Conservation (phyloP, 2,329 filamentous ascomycete genomes). For the Cordyceps farinosa region DNA sequence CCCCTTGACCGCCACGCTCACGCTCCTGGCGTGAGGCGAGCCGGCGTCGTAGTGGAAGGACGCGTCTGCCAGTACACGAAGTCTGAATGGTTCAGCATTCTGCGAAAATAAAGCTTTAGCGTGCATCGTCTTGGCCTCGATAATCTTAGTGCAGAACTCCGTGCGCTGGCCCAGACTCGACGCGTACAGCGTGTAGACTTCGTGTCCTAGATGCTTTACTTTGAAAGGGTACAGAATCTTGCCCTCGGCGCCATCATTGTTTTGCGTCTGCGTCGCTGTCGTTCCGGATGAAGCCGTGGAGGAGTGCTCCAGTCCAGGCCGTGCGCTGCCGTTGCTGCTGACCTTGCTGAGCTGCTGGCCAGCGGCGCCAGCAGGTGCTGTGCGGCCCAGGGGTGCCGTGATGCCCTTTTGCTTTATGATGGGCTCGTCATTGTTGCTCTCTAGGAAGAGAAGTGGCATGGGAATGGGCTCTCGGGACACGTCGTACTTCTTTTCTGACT, state of each 20-base stretch:
- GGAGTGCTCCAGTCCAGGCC: conserved; percentile 62
- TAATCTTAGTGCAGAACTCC: conserved; percentile 92
- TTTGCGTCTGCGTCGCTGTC: conserved; percentile 38
- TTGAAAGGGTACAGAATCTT: conserved; percentile 91
- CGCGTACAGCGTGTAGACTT: conserved; percentile 88
- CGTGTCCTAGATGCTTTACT: conserved; percentile 91
- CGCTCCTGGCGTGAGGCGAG: conserved; percentile 56
- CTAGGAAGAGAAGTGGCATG: conserved; percentile 90
- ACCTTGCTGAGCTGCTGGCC: conserved; percentile 57
- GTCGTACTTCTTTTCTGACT: conserved; percentile 81
- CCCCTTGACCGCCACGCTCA: conserved; percentile 74
- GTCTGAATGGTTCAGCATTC: conserved; percentile 90
- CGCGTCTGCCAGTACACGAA: conserved; percentile 87
- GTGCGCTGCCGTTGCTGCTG: conserved; percentile 46
- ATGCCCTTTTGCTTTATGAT: conserved; percentile 80
- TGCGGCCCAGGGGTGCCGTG: conserved; percentile 56
- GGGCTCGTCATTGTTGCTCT: conserved; percentile 88
- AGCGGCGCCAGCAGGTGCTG: conserved; percentile 59
- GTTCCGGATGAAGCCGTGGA: conserved; percentile 62
- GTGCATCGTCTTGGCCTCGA: conserved; percentile 91
- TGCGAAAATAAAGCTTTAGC: conserved; percentile 84
- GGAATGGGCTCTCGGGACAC: conserved; percentile 94
- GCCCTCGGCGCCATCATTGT: conserved; percentile 66
- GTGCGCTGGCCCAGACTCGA: conserved; percentile 68
- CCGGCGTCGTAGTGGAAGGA: conserved; percentile 77